phyloP scores from a whole-genome alignment of 2,329 filamentous ascomycete species.

The Alternaria hordeiaustralica region DNA sequence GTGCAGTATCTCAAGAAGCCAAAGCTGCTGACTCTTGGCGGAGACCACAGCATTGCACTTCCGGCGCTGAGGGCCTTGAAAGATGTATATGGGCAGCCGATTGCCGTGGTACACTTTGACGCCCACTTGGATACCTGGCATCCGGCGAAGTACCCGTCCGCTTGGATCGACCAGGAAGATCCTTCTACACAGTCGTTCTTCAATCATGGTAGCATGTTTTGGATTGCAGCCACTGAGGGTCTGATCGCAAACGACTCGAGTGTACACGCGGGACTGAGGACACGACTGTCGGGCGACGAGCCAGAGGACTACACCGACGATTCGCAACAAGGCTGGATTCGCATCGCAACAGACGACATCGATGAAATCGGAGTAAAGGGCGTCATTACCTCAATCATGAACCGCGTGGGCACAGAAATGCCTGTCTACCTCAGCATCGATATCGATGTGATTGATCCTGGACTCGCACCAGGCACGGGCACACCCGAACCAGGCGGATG shows the following conservation, averaged over 20 bases:
- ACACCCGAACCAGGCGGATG: slow-evolving; percentile 91
- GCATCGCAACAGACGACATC: slow-evolving; percentile 84
- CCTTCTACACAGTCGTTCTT: slow-evolving; percentile 72
- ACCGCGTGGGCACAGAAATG: slow-evolving; percentile 72
- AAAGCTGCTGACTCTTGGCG: slow-evolving; percentile 57
- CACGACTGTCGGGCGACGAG: slow-evolving; percentile 70
- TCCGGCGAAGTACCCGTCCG: slow-evolving; percentile 77
- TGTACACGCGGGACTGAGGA: slow-evolving; percentile 84
- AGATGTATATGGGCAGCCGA: slow-evolving; percentile 52
- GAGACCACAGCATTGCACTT: slow-evolving; percentile 59
- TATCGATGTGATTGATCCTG: slow-evolving; percentile 82
- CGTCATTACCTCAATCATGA: slow-evolving; percentile 73
- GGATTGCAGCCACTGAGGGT: slow-evolving; percentile 82
- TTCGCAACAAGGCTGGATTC: slow-evolving; percentile 74
- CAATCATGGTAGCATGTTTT: slow-evolving; percentile 92
- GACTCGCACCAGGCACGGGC: slow-evolving; percentile 76
- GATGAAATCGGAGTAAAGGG: slow-evolving; percentile 79
- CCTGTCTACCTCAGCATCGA: slow-evolving; percentile 84
- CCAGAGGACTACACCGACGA: slow-evolving; percentile 76
- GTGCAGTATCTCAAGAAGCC: slow-evolving; percentile 53
- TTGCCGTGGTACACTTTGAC: slow-evolving; percentile 60
- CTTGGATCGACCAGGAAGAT: slow-evolving; percentile 66
- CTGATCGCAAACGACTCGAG: slow-evolving; percentile 75
- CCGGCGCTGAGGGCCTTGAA: slow-evolving; percentile 59
- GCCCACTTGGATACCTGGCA: slow-evolving; percentile 83